A percentile compares a stretch with the other conserved stretches of the same genome.
Evolutionary conservation across 495 filamentous ascomycete species (phyloP).

Genomic region (Aspergillus kassunensis): DNA sequence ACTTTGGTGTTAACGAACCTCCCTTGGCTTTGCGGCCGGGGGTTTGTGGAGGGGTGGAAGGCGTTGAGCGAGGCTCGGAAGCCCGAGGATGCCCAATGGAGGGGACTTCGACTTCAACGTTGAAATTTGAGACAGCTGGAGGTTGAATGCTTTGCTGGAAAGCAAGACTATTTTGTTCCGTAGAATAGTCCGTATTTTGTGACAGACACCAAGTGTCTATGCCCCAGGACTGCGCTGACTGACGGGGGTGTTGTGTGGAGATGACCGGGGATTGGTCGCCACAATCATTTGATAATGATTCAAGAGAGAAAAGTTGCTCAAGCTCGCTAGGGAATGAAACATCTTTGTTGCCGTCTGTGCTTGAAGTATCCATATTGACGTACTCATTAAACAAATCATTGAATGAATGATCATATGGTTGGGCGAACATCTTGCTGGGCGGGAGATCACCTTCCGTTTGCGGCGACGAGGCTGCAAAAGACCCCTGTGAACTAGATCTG

Average conservation of each 20-base stretch:
- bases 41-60: constrained; percentile 43
- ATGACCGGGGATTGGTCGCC: constrained; percentile 41
- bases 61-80: constrained; percentile 26
- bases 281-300: constrained; percentile 43
- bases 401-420: constrained; percentile 48
- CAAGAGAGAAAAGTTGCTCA: constrained; percentile 42
- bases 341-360: constrained; percentile 40
- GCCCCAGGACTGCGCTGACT: constrained; percentile 39
- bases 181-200: constrained; percentile 28
- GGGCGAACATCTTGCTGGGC: constrained; percentile 42
- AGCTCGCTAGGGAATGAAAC: constrained; percentile 40
- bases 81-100: constrained; percentile 11
- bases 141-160: constrained; percentile 41
- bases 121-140: constrained; percentile 36
- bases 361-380: constrained; percentile 45
- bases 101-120: constrained; percentile 32
- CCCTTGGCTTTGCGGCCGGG: constrained; percentile 38
- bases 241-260: constrained; percentile 32
- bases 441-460: constrained; percentile 42
- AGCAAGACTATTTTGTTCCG: constrained; percentile 27
- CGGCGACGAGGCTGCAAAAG: constrained; percentile 30
- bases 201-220: constrained; percentile 38
- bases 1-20: constrained; percentile 39
- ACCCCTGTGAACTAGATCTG: constrained; percentile 18
- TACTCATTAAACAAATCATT: constrained; percentile 52